Conservation (phyloP, 1,139 yeast species). For the Taphrina pruni region DNA sequence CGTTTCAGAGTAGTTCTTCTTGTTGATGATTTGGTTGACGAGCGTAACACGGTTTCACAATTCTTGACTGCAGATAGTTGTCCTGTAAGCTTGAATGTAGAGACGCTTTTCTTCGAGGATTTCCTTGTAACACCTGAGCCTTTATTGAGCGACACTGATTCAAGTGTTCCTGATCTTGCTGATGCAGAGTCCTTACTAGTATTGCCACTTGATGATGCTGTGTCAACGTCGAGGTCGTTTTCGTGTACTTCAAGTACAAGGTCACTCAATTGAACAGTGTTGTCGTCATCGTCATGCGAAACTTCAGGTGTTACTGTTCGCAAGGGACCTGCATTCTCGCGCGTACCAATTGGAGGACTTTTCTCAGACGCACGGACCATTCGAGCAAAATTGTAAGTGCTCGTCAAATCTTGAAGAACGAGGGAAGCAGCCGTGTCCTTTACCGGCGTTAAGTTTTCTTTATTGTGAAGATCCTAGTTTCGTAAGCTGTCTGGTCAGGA, state of each 20-base stretch:
- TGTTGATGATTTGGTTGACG: neutral
- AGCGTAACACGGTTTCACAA: neutral
- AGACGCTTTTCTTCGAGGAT: neutral
- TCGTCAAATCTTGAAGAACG: neutral
- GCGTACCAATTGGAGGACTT: neutral
- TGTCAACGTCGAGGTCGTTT: too few relatives aligned
- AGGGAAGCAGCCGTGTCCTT: neutral
- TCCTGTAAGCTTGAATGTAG: neutral
- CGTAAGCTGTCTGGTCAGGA: neutral
- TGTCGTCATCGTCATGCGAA: too few relatives aligned
- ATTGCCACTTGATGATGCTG: too few relatives aligned
- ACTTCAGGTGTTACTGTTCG: neutral
- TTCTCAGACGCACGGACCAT: neutral
- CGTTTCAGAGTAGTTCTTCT: neutral
- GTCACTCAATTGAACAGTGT: too few relatives aligned
- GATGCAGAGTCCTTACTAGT: too few relatives aligned
- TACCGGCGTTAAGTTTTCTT: neutral
- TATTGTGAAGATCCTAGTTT: neutral
- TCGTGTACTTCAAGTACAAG: too few relatives aligned
- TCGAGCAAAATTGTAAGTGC: neutral
- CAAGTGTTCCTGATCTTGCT: neutral
- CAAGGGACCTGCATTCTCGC: neutral
- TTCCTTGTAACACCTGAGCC: neutral
- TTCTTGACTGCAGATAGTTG: constrained; percentile 4
- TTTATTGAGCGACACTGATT: neutral